Conservation (phyloP, 208 protist genomes). For the Trypanosoma brucei region DNA sequence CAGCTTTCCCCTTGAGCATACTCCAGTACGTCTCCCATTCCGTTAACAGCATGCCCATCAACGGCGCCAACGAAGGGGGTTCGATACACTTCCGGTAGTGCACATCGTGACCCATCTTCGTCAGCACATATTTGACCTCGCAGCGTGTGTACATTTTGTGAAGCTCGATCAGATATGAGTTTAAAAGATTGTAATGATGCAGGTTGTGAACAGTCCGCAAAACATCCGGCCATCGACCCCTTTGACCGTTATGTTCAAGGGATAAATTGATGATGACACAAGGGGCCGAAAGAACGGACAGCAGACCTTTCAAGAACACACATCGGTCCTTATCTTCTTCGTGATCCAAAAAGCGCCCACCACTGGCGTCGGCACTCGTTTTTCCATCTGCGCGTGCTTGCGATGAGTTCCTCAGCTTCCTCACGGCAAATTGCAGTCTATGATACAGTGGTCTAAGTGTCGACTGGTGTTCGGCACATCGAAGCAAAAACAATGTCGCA, state of each 20-base stretch:
- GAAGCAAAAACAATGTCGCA: slow-evolving; percentile 12
- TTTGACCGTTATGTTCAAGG: slow-evolving; percentile 13
- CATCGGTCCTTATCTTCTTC: not conserved
- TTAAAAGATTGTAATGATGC: slow-evolving; percentile 13
- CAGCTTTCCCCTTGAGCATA: slow-evolving; percentile 4
- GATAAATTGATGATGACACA: slow-evolving; percentile 23
- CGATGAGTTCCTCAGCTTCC: not conserved
- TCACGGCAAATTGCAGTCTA: slow-evolving; percentile 9
- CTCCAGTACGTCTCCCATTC: slow-evolving; percentile 19
- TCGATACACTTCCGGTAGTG: slow-evolving; percentile 16
- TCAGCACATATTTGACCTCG: not conserved
- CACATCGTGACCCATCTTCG: not conserved
- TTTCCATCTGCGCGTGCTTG: no score
- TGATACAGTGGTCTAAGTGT: slow-evolving; percentile 21
- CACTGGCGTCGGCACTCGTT: no score
- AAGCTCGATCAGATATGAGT: slow-evolving; percentile 13
- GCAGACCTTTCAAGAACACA: not conserved
- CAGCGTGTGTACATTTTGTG: not conserved
- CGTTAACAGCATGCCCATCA: slow-evolving; percentile 14
- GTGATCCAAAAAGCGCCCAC: no score
- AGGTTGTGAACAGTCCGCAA: slow-evolving; percentile 19
- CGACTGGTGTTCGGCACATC: slow-evolving; percentile 7
- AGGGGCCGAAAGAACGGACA: slow-evolving; percentile 17
- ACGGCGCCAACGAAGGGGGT: slow-evolving; percentile 12
- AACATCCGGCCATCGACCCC: slow-evolving; percentile 14